Conservation (phyloP, 257 asterid species). For the Nicotiana noctiflora region DNA sequence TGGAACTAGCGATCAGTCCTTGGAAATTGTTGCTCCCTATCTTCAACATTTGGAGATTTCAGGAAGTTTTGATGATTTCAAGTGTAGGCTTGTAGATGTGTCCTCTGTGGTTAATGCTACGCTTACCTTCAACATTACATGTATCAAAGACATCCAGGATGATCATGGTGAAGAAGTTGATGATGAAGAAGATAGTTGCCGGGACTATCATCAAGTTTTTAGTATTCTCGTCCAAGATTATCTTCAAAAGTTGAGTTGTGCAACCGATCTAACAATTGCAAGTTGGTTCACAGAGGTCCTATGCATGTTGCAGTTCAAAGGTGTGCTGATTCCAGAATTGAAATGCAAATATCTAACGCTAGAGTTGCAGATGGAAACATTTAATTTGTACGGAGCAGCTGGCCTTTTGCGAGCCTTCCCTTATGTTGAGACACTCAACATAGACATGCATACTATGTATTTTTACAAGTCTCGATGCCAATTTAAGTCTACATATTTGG, state of each 20-base stretch:
- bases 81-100: neutral
- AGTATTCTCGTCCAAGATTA: neutral
- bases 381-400: no score
- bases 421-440: no score
- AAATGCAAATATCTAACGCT: no score
- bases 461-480: no score
- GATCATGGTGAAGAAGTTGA: neutral
- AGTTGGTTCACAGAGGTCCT: neutral
- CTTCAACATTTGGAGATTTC: neutral
- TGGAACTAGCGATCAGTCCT: neutral
- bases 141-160: neutral
- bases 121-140: neutral
- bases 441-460: no score
- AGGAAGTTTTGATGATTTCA: neutral
- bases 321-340: no score
- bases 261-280: neutral
- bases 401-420: no score
- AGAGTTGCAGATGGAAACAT: no score
- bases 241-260: neutral
- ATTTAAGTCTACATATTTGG: no score
- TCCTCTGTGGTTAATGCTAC: neutral
- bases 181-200: no score
- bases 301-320: no score
- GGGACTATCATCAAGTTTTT: neutral
- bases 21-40: neutral